Evolutionary conservation across 768 basidiomycete genomes (phyloP).

Genomic region (Suillus brevipes): DNA sequence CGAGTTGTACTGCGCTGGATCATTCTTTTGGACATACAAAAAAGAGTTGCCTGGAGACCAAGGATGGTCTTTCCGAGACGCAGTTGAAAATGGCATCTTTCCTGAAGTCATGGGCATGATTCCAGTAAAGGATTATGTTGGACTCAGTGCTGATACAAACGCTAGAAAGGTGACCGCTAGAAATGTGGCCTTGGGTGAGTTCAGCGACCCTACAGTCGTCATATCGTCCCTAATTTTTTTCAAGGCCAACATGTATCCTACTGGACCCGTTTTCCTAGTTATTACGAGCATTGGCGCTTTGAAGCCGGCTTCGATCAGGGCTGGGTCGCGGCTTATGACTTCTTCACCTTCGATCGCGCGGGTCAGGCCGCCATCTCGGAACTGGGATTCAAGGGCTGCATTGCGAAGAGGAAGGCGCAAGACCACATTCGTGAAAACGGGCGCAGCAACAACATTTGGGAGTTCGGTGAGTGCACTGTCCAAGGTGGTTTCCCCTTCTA

Average conservation of each 20-base stretch:
- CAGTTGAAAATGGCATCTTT: constrained; percentile 60
- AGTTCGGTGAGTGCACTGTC: constrained; percentile 49
- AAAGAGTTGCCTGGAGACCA: constrained; percentile 64
- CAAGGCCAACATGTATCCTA: constrained; percentile 41
- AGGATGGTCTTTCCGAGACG: constrained; percentile 75
- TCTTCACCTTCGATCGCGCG: constrained; percentile 39
- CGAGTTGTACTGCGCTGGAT: constrained; percentile 65
- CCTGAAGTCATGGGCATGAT: constrained; percentile 51
- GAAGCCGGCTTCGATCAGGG: constrained; percentile 63
- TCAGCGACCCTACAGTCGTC: constrained; percentile 8
- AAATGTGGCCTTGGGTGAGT: constrained; percentile 35
- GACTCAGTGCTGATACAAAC: constrained; percentile 21
- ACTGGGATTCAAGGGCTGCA: constrained; percentile 65
- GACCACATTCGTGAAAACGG: constrained; percentile 48
- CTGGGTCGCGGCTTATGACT: constrained; percentile 69
- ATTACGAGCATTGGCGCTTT: constrained; percentile 70
- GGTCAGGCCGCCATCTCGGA: constrained; percentile 41
- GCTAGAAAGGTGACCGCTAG: constrained; percentile 31
- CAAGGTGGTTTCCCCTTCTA: constrained; percentile 2
- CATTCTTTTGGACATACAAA: constrained; percentile 87
- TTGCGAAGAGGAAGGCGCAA: constrained; percentile 46
- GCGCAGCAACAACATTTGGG: constrained; percentile 54
- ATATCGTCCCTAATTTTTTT: constrained; percentile 19
- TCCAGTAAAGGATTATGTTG: constrained; percentile 20
- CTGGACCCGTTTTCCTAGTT: constrained; percentile 50